Evolutionary conservation across 2,329 filamentous ascomycete genomes (phyloP), one percentile per base, ranked within the genome.

Genomic region (Grosmannia clavigera): DNA sequence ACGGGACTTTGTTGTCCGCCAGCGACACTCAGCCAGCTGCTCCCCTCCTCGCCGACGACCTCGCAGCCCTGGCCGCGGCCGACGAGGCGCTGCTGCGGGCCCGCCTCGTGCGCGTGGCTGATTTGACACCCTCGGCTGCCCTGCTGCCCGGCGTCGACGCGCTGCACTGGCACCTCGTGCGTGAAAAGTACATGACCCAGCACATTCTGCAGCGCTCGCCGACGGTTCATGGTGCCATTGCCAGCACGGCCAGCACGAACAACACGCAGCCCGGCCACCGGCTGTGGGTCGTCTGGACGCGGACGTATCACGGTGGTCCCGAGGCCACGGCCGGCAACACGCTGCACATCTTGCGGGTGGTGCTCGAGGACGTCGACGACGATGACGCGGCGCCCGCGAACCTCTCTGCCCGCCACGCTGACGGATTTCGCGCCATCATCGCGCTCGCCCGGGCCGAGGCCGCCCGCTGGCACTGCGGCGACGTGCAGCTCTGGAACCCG

Each of bases 401-500:
- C 7, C 22, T 58, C 29, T 46, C 50, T 2, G 19, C n/a, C 5
- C 14, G 5, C 48, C 74, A 86, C 54, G 71, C 71, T 0, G 72
- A 75, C 19, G 78, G 80, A 0, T 74, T 95, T 61, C 76, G 78
- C 46, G 80, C 81, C 3, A 78, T 96, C 31, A 70, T 95, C 53
- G 72, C 74, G 51, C 75, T 84, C 53, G 91, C 90, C 5, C 83
- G 86, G 67, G 73, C 73, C 10, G 84, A 95, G 71, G 92, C 92
- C 1, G 73, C 76, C 3, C 76, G 82, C 60, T 95, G 89, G 87
- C 75, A 81, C 53, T 83, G 90, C 74, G 76, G 78, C 50, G 78
- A 82, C 54, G 82, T 96, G 3, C 81, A 91, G 69, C 76, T 92
- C 58, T 97, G 92, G 92, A 95, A 94, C 68, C 91, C 92, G 0